Conservation (phyloP, 768 basidiomycete species). For the Cyclocybe aegerita region DNA sequence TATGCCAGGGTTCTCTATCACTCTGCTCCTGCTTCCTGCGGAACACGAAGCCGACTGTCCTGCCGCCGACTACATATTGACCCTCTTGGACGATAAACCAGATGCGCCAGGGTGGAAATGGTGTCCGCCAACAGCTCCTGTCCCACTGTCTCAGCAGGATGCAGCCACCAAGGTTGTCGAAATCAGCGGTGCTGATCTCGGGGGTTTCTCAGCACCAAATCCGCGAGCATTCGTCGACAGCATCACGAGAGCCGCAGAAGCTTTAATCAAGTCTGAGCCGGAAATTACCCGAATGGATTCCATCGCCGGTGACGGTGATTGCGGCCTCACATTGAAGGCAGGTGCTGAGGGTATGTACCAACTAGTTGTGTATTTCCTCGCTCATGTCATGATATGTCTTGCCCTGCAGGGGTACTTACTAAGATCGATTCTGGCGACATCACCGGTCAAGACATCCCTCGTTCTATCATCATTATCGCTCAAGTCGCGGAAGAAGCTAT, state of each 20-base stretch:
- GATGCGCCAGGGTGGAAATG: slow-evolving; percentile 87
- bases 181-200: slow-evolving; percentile 1
- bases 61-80: slow-evolving; percentile 46
- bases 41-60: slow-evolving; percentile 37
- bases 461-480: slow-evolving; percentile 65
- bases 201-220: slow-evolving; percentile 28
- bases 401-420: slow-evolving; percentile 52
- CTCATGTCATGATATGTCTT: background rate
- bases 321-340: slow-evolving; percentile 55
- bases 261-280: slow-evolving; percentile 75
- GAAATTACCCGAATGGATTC: slow-evolving; percentile 92
- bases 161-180: slow-evolving; percentile 5
- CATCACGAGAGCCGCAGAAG: slow-evolving; percentile 59
- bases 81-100: slow-evolving; percentile 66
- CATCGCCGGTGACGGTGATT: slow-evolving; percentile 87
- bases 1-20: slow-evolving; percentile 91
- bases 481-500: slow-evolving; percentile 79
- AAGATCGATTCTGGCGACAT: slow-evolving; percentile 56
- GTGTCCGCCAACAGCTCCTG: slow-evolving; percentile 50
- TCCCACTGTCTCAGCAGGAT: slow-evolving; percentile 13
- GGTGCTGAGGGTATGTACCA: slow-evolving; percentile 63
- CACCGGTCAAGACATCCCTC: slow-evolving; percentile 61
- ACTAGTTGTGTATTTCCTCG: background rate
- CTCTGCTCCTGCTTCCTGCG: slow-evolving; percentile 72
- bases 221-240: slow-evolving; percentile 49